Conservation (phyloP, 1,284 basidiomycete genomes). For the Porodaedalea pini region DNA sequence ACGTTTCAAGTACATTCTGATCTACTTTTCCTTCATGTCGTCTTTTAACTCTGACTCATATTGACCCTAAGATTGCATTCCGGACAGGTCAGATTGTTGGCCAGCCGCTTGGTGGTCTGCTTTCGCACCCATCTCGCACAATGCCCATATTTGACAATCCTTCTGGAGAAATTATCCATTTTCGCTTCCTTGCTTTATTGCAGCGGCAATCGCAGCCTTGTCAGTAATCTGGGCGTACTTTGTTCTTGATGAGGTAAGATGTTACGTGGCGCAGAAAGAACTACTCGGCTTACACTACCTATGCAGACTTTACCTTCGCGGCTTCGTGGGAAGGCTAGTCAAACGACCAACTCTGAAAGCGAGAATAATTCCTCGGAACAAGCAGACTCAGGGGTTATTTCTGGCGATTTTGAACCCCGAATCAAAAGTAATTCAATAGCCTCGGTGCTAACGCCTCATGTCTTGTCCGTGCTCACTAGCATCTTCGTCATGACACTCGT, state of each 20-base stretch:
- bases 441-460: slow-evolving; percentile 15
- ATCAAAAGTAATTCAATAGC: slow-evolving; percentile 10
- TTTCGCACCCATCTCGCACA: slow-evolving; percentile 22
- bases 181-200: slow-evolving; percentile 24
- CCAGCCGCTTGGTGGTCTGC: slow-evolving; percentile 24
- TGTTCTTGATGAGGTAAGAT: slow-evolving; percentile 22
- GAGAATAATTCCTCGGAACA: not conserved
- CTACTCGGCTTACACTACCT: no score
- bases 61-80: slow-evolving; percentile 13
- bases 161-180: slow-evolving; percentile 25
- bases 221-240: slow-evolving; percentile 20
- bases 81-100: slow-evolving; percentile 15
- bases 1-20: not conserved
- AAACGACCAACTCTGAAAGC: not conserved
- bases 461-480: slow-evolving; percentile 18
- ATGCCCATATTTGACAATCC: slow-evolving; percentile 18
- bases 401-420: no score
- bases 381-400: no score
- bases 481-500: slow-evolving; percentile 19
- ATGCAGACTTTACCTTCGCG: not conserved
- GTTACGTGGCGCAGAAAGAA: not conserved
- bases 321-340: no score
- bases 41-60: not conserved
- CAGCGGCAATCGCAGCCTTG: slow-evolving; percentile 19
- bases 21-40: not conserved